phyloP scores from a whole-genome alignment of 164 flowering plant genomes.

The Echeveria elegans region DNA sequence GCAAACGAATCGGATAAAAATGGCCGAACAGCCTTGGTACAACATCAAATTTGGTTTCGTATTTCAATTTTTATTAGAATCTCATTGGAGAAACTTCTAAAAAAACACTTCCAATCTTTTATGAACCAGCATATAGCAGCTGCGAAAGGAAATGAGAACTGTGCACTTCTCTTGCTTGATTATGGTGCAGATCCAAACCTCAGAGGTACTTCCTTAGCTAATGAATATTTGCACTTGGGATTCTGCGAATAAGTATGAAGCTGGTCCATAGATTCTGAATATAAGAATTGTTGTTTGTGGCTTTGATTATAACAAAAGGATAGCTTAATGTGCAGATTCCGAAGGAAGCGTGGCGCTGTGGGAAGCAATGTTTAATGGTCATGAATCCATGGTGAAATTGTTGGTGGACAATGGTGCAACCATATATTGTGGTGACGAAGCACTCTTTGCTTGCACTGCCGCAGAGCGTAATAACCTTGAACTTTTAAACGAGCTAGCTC shows the following conservation, averaged over 20 bases:
- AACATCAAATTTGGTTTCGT: too few species aligned
- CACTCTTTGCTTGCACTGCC: slow-evolving; percentile 64
- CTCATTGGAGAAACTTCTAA: not conserved
- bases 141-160: slow-evolving; percentile 61
- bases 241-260: not conserved
- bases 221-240: too few species aligned
- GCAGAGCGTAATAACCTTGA: slow-evolving; percentile 52
- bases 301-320: not conserved
- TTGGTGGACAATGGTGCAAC: slow-evolving; percentile 49
- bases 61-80: not conserved
- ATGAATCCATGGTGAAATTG: slow-evolving; percentile 34
- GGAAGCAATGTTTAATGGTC: slow-evolving; percentile 67
- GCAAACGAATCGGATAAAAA: slow-evolving; percentile 77
- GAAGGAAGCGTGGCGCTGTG: slow-evolving; percentile 75
- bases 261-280: too few species aligned
- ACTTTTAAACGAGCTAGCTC: slow-evolving; percentile 41
- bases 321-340: slow-evolving; percentile 34
- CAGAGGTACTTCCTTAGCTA: slow-evolving; percentile 42
- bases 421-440: slow-evolving; percentile 43
- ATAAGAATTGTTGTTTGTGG: not conserved
- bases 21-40: slow-evolving; percentile 76
- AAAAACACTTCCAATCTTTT: not conserved
- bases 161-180: slow-evolving; percentile 69
- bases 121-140: slow-evolving; percentile 72
- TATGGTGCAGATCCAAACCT: slow-evolving; percentile 74